phyloP scores from a whole-genome alignment of 345 rosid genomes.

The Salix purpurea region DNA sequence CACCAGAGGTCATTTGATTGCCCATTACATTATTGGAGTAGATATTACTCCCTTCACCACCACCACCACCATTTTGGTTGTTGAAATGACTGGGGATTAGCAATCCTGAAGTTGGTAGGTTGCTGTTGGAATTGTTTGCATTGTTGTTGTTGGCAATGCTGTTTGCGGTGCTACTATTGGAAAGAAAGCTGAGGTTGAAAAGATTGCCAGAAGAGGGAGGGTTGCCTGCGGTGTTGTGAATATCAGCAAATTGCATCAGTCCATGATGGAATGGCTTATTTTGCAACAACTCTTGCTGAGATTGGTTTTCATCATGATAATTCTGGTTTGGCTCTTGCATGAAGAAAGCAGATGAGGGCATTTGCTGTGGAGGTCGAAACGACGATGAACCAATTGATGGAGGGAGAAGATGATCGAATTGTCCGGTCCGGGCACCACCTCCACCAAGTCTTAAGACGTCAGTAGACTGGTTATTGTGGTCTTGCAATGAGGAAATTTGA shows the following conservation, averaged over 20 bases:
- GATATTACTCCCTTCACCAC: slow-evolving; percentile 32
- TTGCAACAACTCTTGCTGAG: slow-evolving; percentile 33
- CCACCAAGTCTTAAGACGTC: slow-evolving; percentile 55
- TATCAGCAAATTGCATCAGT: slow-evolving; percentile 52
- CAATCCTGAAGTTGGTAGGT: slow-evolving; percentile 31
- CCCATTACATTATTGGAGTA: slow-evolving; percentile 41
- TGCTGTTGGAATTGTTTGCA: slow-evolving; percentile 27
- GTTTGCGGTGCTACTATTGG: slow-evolving; percentile 27
- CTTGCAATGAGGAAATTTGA: slow-evolving; percentile 38
- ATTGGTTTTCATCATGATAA: slow-evolving; percentile 40
- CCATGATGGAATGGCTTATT: slow-evolving; percentile 37
- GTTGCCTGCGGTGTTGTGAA: slow-evolving; percentile 26
- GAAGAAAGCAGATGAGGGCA: slow-evolving; percentile 42
- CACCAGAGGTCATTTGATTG: slow-evolving; percentile 40
- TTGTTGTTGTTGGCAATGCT: slow-evolving; percentile 21
- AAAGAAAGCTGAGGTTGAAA: slow-evolving; percentile 60
- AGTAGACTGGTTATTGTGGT: slow-evolving; percentile 33
- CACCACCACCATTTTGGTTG: slow-evolving; percentile 28
- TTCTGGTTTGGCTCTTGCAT: slow-evolving; percentile 51
- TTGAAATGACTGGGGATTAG: slow-evolving; percentile 39
- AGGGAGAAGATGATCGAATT: slow-evolving; percentile 47
- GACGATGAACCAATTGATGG: slow-evolving; percentile 37
- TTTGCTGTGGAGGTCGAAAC: slow-evolving; percentile 21
- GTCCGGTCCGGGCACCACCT: slow-evolving; percentile 31
- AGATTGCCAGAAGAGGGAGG: slow-evolving; percentile 29